phyloP scores from a whole-genome alignment of 768 basidiomycete genomes.

The Mycena haematopus region DNA sequence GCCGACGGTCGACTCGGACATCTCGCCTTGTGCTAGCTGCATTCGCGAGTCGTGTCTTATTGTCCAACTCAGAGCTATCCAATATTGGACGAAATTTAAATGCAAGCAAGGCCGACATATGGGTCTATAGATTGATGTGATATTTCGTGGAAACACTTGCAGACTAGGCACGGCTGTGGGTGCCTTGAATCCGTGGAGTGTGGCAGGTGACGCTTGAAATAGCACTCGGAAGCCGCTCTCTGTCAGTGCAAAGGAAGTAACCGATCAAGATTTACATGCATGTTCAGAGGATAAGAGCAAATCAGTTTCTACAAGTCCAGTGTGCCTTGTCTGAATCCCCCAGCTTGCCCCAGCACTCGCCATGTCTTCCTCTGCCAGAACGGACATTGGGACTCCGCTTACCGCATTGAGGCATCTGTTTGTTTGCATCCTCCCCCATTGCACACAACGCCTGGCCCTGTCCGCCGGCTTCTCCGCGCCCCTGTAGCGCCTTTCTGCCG shows the following conservation, averaged over 20 bases:
- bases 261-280: slow-evolving; percentile 26
- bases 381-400: slow-evolving; percentile 1
- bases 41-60: neutral
- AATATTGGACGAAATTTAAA: no score
- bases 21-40: neutral
- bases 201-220: slow-evolving; percentile 27
- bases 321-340: no score
- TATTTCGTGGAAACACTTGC: no score
- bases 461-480: neutral
- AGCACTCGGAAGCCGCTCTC: slow-evolving; percentile 28
- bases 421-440: slow-evolving; percentile 8
- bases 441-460: slow-evolving; percentile 6
- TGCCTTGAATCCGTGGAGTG: no score
- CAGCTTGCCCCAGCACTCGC: no score
- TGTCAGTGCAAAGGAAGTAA: slow-evolving; percentile 25
- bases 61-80: no score
- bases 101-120: no score
- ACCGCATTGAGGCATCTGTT: slow-evolving; percentile 14
- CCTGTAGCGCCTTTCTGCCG: neutral
- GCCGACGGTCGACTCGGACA: no score
- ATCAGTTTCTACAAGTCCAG: slow-evolving; percentile 7
- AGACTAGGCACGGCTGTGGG: no score
- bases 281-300: slow-evolving; percentile 15
- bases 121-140: no score
- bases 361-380: neutral